Evolutionary conservation across 371 early-diverging fungal species (phyloP), one percentile per base, ranked within the genome.

Genomic region (Rhizopus microsporus): DNA sequence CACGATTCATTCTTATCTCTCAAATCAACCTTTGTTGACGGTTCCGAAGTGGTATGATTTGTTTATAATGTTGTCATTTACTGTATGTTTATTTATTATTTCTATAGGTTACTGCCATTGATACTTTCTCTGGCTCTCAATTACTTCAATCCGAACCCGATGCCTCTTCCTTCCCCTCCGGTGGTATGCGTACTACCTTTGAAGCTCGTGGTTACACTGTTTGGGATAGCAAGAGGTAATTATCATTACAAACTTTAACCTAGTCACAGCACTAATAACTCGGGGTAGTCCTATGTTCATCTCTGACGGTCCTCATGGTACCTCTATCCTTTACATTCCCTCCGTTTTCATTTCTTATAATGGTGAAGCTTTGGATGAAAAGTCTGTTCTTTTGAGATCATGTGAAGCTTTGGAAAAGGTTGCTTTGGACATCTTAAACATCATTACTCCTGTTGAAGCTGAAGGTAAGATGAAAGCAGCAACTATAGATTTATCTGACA

Each of bases 141-240:
- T 85, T 98, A 57, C 80, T 98, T 60, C 99, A 98, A 83, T 92
- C 96, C 16, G 99, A 98, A 80, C 97, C 99, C 45, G 99, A 98
- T 83, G 99, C 99, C 7, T 97, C 97, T n/a, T 93, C 94, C 47
- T 98, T 98, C 89, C 99, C 99, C 60, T 93, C 93, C 58, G 99
- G 99, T 72, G 97, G 99, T 67, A 93, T 96, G 88, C 89, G 97
- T 65, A 82, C 92, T 60, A 98, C 99, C 55, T 98, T 98, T 72
- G 97, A 98, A 83, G 99, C 97, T 56, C 93, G 97, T 75, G 97
- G 99, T 60, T 98, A 98, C 85, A 98, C 97, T 63, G 92, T 96
- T 70, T 98, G 99, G 99, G 97, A 97, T 75, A 94, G 97, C 39
- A 90, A 77, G 68, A 80, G 80, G 80, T 79, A 72, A 54, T 23